phyloP scores from a whole-genome alignment of 805 yeast genomes.

The Starmerella apis region DNA sequence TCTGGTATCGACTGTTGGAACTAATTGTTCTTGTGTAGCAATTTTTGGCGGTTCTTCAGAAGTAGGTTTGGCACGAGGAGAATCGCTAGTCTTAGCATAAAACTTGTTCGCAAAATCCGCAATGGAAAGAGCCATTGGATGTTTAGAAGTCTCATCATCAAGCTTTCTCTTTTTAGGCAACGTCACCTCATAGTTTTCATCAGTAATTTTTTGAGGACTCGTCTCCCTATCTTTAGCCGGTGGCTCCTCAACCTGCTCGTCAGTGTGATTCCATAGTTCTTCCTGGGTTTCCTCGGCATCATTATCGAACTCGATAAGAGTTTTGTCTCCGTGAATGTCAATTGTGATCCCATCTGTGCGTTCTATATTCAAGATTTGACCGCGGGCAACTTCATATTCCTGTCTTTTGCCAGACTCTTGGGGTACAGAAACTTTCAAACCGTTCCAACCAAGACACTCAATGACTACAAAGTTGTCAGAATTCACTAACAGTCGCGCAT shows the following conservation, averaged over 20 bases:
- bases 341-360: constrained; percentile 49
- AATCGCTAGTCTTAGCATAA: background rate
- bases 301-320: constrained; percentile 41
- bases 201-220: background rate
- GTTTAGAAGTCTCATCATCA: background rate
- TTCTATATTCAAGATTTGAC: constrained; percentile 58
- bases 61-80: background rate
- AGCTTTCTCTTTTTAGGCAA: background rate
- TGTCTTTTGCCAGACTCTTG: constrained; percentile 42
- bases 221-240: background rate
- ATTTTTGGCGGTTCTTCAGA: background rate
- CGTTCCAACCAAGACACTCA: constrained; percentile 75
- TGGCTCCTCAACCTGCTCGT: background rate
- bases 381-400: constrained; percentile 44
- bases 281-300: constrained; percentile 38
- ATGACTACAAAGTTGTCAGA: constrained; percentile 39
- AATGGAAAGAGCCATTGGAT: background rate
- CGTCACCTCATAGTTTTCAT: background rate
- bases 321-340: constrained; percentile 60
- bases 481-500: constrained; percentile 43
- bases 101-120: background rate
- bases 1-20: background rate
- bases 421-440: constrained; percentile 60
- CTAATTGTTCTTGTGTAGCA: too few species aligned
- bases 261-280: constrained; percentile 23